These are phyloP conservation scores for Fusarium albosuccineum DNA, from an alignment of 2,329 filamentous ascomycete species.

Conservation along the genomic window DNA sequence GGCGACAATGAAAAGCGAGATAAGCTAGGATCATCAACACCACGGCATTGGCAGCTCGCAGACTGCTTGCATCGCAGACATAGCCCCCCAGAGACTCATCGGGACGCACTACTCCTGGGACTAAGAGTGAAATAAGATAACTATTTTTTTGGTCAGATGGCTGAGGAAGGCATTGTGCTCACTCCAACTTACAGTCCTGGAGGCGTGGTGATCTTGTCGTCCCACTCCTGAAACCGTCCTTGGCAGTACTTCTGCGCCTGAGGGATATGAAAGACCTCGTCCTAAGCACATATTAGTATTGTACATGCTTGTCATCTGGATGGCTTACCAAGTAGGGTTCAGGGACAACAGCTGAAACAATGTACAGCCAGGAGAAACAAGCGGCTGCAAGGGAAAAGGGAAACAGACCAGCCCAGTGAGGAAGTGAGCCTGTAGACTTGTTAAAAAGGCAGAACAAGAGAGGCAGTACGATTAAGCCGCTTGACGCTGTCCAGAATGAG, in stretches of 20 bases:
- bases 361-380: constrained; percentile 40
- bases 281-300: constrained; percentile 62
- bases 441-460: constrained; percentile 20
- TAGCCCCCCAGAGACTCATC: constrained; percentile 27
- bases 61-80: constrained; percentile 49
- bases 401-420: constrained; percentile 13
- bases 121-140: constrained; percentile 59
- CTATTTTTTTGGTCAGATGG: constrained; percentile 47
- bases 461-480: constrained; percentile 28
- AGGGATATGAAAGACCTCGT: constrained; percentile 89
- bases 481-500: constrained; percentile 32
- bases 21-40: constrained; percentile 56
- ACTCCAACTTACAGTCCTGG: constrained; percentile 76
- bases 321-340: constrained; percentile 66
- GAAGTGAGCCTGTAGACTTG: constrained; percentile 1
- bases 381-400: constrained; percentile 32
- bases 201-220: constrained; percentile 97
- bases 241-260: constrained; percentile 91
- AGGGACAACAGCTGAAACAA: constrained; percentile 55
- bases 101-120: constrained; percentile 39
- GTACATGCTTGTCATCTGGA: no score
- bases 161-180: background rate
- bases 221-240: constrained; percentile 82
- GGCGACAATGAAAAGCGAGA: constrained; percentile 65
- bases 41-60: constrained; percentile 64